Conservation (phyloP, 2,329 filamentous ascomycete species). For the Cylindrodendrum hubeiense region DNA sequence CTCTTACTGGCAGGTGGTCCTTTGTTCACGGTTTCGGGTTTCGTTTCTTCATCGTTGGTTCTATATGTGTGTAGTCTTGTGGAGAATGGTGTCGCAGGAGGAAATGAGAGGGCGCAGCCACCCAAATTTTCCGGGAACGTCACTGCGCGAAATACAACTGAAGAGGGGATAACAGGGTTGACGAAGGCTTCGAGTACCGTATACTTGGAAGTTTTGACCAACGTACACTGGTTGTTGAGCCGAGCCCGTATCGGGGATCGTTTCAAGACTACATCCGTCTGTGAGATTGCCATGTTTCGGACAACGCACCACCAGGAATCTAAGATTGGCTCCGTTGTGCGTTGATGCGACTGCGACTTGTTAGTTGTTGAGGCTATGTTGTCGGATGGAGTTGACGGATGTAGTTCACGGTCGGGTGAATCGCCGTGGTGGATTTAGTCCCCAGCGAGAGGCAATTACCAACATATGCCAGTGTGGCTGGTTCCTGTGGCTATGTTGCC, state of each 20-base stretch:
- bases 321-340: neutral
- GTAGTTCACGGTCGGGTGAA: no score
- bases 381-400: neutral
- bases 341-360: neutral
- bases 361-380: no score
- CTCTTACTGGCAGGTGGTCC: neutral
- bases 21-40: neutral
- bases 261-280: neutral
- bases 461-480: no score
- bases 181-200: neutral
- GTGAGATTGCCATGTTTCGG: neutral
- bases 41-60: neutral
- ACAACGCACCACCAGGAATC: neutral
- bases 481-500: slow-evolving; percentile 8
- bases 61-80: no score
- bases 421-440: no score
- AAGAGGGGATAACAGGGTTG: neutral
- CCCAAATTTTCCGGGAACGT: neutral
- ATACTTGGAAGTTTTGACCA: neutral
- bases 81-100: neutral
- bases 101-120: slow-evolving; percentile 15
- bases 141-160: neutral
- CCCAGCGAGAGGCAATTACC: no score
- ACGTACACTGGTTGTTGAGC: neutral
- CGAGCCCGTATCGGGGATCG: neutral